These are phyloP conservation scores for Epicoccum sorghinum DNA, from an alignment of 2,329 filamentous ascomycete genomes.

Conservation along the genomic window DNA sequence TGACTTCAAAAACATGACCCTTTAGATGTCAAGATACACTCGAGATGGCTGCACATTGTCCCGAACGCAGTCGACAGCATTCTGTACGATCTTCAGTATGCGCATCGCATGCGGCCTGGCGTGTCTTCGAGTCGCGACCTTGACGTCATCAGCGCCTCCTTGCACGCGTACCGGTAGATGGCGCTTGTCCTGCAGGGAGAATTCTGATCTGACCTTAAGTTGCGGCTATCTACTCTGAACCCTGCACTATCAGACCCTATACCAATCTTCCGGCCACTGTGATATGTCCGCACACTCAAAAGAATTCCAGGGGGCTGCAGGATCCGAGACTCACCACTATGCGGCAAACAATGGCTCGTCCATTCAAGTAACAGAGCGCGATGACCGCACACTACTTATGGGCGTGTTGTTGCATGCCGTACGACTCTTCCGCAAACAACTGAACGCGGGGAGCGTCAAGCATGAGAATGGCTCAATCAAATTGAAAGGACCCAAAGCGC, in stretches of 20 bases:
- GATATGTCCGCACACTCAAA: neutral
- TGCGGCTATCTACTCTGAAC: neutral
- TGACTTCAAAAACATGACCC: neutral
- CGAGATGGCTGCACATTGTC: neutral
- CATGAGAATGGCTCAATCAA: constrained; percentile 51
- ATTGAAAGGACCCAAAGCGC: constrained; percentile 46
- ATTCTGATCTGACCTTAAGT: neutral
- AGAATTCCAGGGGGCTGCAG: neutral
- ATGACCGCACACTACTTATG: constrained; percentile 49
- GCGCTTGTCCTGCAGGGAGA: neutral
- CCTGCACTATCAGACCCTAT: neutral
- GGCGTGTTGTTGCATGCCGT: constrained; percentile 47
- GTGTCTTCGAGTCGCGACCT: neutral
- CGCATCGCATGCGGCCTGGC: neutral
- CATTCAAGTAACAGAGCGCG: constrained; percentile 46
- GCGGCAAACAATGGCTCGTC: constrained; percentile 15
- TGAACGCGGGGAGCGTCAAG: constrained; percentile 39
- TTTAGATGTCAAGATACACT: neutral
- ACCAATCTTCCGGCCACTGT: neutral
- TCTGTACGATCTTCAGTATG: neutral
- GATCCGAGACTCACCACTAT: constrained; percentile 2
- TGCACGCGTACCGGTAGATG: constrained; percentile 1
- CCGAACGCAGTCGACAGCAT: neutral
- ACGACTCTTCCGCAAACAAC: constrained; percentile 44
- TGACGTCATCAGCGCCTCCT: constrained; percentile 9